Conservation (phyloP, 2,329 filamentous ascomycete genomes). For the Sclerotinia nivalis region DNA sequence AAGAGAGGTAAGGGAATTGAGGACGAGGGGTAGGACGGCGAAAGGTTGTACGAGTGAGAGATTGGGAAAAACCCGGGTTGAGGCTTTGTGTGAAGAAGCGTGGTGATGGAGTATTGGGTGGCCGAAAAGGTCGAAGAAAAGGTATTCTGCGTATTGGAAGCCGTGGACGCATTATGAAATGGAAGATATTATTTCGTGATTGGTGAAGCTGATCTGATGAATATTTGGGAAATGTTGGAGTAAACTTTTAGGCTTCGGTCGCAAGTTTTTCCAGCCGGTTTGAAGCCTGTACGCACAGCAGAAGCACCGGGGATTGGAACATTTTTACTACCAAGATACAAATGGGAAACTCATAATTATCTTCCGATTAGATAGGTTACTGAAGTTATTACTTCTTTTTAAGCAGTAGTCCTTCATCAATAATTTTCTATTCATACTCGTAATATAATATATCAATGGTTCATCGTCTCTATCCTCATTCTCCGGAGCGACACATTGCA, state of each 20-base stretch:
- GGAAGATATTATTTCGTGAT: background rate
- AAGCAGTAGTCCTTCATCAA: background rate
- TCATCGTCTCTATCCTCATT: background rate
- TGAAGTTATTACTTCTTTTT: background rate
- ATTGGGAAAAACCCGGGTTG: constrained; percentile 41
- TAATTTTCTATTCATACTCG: too few relatives aligned
- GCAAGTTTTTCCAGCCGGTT: constrained; percentile 20
- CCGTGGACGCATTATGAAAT: constrained; percentile 39
- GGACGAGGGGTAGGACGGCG: constrained; percentile 49
- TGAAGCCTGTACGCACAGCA: background rate
- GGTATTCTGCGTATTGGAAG: constrained; percentile 45
- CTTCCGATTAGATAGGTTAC: background rate
- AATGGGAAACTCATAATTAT: background rate
- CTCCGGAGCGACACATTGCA: background rate
- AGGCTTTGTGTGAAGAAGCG: constrained; percentile 59
- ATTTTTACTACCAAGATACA: background rate
- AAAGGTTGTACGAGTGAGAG: constrained; percentile 23
- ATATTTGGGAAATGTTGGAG: background rate
- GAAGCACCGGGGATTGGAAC: background rate
- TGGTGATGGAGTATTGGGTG: constrained; percentile 37
- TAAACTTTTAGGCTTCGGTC: constrained; percentile 10
- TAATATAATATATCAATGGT: background rate
- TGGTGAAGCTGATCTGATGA: background rate
- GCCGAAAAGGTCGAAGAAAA: constrained; percentile 43
- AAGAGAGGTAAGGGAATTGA: constrained; percentile 64